Conservation (phyloP, 1,284 basidiomycete genomes). For the Blastosporella zonata region DNA sequence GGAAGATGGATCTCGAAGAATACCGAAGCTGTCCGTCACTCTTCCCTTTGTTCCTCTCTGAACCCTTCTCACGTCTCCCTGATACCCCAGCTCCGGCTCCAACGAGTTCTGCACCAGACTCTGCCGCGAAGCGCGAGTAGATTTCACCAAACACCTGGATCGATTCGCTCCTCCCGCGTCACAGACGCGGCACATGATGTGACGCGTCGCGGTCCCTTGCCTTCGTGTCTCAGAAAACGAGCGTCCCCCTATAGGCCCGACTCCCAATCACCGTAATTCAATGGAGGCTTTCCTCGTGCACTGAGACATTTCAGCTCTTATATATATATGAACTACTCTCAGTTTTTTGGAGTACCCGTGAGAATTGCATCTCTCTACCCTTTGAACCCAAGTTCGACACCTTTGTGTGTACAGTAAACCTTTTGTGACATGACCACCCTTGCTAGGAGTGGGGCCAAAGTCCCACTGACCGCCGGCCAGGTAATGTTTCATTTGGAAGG, state of each 20-base stretch:
- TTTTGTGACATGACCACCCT: constrained; percentile 2
- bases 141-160: neutral
- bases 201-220: constrained; percentile 7
- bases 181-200: constrained; percentile 10
- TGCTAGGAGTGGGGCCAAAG: neutral
- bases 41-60: neutral
- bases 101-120: neutral
- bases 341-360: neutral
- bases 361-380: neutral
- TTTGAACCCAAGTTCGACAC: neutral
- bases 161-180: neutral
- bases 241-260: neutral
- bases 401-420: neutral
- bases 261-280: neutral
- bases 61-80: neutral
- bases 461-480: constrained; percentile 11
- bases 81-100: constrained; percentile 1
- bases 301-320: constrained; percentile 6
- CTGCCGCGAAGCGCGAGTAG: constrained; percentile 1
- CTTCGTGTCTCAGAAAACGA: neutral
- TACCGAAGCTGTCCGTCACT: constrained; percentile 13
- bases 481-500: constrained; percentile 2
- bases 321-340: neutral
- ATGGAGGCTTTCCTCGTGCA: neutral
- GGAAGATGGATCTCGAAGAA: constrained; percentile 18